Evolutionary conservation across 352 stramenopile genomes (phyloP), one percentile per base, ranked within the genome.

Genomic region (Pythium myriotylum): DNA sequence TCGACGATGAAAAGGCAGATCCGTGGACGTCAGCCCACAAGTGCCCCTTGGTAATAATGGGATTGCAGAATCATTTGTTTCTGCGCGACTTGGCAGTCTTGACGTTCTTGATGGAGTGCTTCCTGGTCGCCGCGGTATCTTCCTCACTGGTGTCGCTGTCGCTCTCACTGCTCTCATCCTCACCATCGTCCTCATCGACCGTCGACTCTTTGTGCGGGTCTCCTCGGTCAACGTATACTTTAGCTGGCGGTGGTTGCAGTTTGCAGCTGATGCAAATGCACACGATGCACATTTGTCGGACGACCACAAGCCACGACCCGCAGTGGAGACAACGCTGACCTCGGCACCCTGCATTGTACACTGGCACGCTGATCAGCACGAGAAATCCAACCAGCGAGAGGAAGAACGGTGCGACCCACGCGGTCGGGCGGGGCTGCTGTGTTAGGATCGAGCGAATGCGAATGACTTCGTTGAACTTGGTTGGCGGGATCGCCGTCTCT

Each of bases 241-340:
- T 89, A 13, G 77, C 26, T 12, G 81, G 72, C 23, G 80, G 76
- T 0, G 77, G 67, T 8, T 73, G 69, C 6, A 89, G 39, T 4
- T 66, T 74, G 43, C 76, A 90, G 54, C 83, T 77, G 42, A 89
- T 76, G n/a, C 58, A 17, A 29, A 90, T 83, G 45, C 83, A 92
- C 9, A 76, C 24, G 8, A 71, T 24, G 49, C 83, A 92, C 47
- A 86, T 72, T 3, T 63, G 39, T 24, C 79, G 71, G 16, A 77
- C 43, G 9, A 86, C 29, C 8, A 92, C 77, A n/a, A 91, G 53
- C 74, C 79, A 89, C n/a, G 81, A 88, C 3, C 77, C 83, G 29
- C 83, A 92, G 43, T 91, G 81, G 9, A 70, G 51, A 70, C 83
- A 91, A 8, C 76, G 72, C 50, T 89, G 73, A 14, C 70, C 67